Evolutionary conservation across 2,329 filamentous ascomycete species (phyloP).

Genomic region (Chlorencoelia australis): DNA sequence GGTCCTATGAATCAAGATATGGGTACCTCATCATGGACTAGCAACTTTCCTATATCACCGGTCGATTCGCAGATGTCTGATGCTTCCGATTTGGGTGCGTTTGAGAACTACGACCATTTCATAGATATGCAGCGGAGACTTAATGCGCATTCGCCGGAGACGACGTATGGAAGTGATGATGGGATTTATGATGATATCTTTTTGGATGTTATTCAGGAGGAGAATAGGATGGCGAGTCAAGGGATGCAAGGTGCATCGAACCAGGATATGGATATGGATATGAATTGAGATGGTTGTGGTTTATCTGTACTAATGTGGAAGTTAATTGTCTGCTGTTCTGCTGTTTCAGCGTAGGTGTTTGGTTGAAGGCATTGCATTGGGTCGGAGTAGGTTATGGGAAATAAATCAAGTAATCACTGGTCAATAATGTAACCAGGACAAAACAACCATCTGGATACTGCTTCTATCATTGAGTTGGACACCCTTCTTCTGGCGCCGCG

Average conservation of each 20-base stretch:
- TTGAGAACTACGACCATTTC: conserved; percentile 1
- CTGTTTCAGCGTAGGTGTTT: conserved; percentile 20
- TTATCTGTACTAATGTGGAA: background rate
- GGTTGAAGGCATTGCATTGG: conserved; percentile 7
- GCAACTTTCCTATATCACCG: background rate
- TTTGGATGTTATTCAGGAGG: conserved; percentile 49
- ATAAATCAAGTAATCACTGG: too few relatives aligned
- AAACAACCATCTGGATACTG: too few relatives aligned
- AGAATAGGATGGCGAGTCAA: conserved; percentile 20
- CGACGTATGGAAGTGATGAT: conserved; percentile 35
- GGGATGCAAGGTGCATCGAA: background rate
- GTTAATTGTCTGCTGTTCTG: background rate
- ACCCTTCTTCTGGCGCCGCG: conserved; percentile 49
- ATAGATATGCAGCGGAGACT: background rate
- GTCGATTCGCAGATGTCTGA: conserved; percentile 1
- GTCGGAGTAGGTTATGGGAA: background rate
- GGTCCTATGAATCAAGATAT: conserved; percentile 7
- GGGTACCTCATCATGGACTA: background rate
- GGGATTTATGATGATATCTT: conserved; percentile 56
- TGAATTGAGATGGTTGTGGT: conserved; percentile 4
- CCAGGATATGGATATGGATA: conserved; percentile 9
- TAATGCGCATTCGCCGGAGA: conserved; percentile 10
- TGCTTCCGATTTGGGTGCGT: background rate
- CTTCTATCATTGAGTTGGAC: conserved; percentile 47
- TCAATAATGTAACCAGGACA: too few relatives aligned